A percentile compares a stretch with the other conserved stretches of the same genome.
These are phyloP conservation scores for Glycyrrhiza uralensis DNA, from an alignment of 306 rosid species.

Conservation along the genomic window DNA sequence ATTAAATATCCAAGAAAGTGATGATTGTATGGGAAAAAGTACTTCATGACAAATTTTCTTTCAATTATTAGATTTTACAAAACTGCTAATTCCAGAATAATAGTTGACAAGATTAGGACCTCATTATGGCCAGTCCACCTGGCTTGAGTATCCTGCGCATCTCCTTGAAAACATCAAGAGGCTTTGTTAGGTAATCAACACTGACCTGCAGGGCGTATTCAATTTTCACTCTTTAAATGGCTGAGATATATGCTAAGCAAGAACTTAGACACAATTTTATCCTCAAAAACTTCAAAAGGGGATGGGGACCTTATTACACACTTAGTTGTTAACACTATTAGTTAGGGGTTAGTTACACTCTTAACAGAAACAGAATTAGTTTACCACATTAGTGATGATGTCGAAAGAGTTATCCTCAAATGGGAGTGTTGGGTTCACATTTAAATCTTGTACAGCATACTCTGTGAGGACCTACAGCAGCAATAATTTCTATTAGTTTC, in stretches of 20 bases:
- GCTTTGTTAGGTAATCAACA: constrained; percentile 75
- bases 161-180: constrained; percentile 70
- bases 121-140: constrained; percentile 74
- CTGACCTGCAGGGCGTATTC: constrained; percentile 60
- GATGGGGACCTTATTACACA: no score
- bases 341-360: no score
- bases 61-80: not conserved
- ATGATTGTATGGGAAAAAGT: constrained; percentile 6
- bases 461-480: constrained; percentile 66
- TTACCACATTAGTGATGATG: constrained; percentile 66
- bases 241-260: not conserved
- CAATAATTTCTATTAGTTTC: constrained; percentile 25
- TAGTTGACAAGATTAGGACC: constrained; percentile 41
- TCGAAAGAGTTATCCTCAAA: constrained; percentile 73
- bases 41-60: not conserved
- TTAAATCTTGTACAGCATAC: constrained; percentile 65
- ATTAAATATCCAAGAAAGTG: constrained; percentile 5
- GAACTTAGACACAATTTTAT: not conserved
- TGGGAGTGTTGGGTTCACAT: constrained; percentile 64
- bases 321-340: no score
- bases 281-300: not conserved
- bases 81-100: not conserved
- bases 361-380: no score
- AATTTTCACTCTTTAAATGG: not conserved
- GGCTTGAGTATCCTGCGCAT: constrained; percentile 71